Evolutionary conservation across 345 rosid genomes (phyloP), one percentile per base, ranked within the genome.

Genomic region (Euphorbia peplus): DNA sequence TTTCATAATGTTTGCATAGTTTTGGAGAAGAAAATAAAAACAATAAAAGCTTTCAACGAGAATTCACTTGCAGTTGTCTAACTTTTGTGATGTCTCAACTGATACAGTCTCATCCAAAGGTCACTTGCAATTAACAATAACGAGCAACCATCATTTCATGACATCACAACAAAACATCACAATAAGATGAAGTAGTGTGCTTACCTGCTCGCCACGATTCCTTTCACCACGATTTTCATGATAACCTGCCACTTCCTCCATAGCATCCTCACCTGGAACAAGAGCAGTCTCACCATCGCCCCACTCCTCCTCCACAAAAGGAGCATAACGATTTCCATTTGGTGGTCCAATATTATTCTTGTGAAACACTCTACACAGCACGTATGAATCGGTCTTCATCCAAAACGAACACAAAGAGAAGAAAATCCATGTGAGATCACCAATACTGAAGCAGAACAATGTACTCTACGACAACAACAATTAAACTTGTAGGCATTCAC

Each of bases 271-370:
- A 63, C 97, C 90, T 3, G 93, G 97, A 67, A 86, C 52, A 52
- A 88, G 64, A 74, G 84, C 75, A 60, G 72, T 66, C 61, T 50
- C 67, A 60, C 65, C 84, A 81, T 88, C 92, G 70, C 83, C 81
- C 93, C 93, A 88, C 78, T 90, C 93, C 67, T 85, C 97, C 74
- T 90, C 93, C 39, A 84, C 21, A 60, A 88, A 90, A 1, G 92
- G 93, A 0, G 97, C 97, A 79, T 90, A 88, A 37, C 91, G 83
- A 59, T 84, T 86, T 68, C 89, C 97, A 60, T 81, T 89, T 25
- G 97, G 98, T 41, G 98, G 96, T 66, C 98, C 98, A 65, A 90
- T 86, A 73, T 88, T 86, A 68, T 85, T 85, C 90, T 93, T 93
- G 77, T 84, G 92, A 67, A 93, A 93, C 63, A 93, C 85, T 83